Base-by-base conservation (phyloP, 2,329 filamentous ascomycete genomes). In the Oidium heveae region DNA sequence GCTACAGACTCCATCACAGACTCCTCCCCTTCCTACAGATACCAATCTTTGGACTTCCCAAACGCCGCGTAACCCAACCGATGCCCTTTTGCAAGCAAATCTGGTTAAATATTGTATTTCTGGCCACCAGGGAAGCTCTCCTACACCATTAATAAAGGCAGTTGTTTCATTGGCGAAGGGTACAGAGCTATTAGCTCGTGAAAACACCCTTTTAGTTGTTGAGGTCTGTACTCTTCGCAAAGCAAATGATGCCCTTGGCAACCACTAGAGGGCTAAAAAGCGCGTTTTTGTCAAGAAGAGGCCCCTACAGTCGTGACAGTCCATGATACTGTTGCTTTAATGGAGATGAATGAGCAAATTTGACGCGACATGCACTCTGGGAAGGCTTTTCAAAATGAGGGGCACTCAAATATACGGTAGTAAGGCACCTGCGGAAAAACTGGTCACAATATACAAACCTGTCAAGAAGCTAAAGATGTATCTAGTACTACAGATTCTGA, bases 1-100 rank as follows among this genome's bases (percentile, higher is more conserved):
- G 55, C 58, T 61, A 55, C 58, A 55, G 56, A 63, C 61, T 56
- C 60, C 56, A 56, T 56, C 47, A 5, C 47, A n/a, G 16, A 2
- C 12, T 4, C 36, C 12, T 4, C 36, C 36, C 36, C 36, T 39
- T n/a, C n/a, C 36, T 22, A 18, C 12, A 47, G 44, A 28, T 18
- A 28, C 44, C 16, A 47, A 12, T 28, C 44, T 12, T 47, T 47
- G 44, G 56, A 58, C n/a, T 20, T 51, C 47, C 4, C 33, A 51
- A 33, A 51, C 47, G 12, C 47, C 47, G 5, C 44, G 24, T 13
- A 56, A 52, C 53, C 49, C 53, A 39, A 56, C 47, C 22, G 16
- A 55, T 44, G 55, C 53, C 39, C 18, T 41, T n/a, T 52, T 36
- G n/a, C 49, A 55, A 39, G 32, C 28, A 43, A 52, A 28, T 36